Evolutionary conservation across 23 red algal species (phyloP), one percentile per base, ranked within the genome.

Genomic region (Agarophyton chilense): DNA sequence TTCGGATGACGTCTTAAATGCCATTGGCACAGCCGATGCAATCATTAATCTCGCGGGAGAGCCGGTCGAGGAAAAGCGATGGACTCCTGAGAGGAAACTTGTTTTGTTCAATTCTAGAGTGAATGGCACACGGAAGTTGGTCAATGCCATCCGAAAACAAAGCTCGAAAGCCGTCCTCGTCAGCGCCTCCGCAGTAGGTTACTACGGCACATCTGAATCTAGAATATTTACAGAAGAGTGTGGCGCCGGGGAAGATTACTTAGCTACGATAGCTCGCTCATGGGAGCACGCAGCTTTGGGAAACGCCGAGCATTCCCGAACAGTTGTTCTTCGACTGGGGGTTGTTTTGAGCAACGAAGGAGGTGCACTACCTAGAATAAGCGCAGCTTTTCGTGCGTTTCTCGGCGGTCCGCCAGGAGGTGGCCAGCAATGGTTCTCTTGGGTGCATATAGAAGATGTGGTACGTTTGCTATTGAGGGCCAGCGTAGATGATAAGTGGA

Each of bases 21-120:
- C 89, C 4, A 55, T 92, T 9, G 41, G 52, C 26, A 26, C 21
- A 25, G 89, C 89, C 7, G 92, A 95, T 67, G 92, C 86, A 41
- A 79, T 98, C 32, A 70, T 98, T 41, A 98, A 98, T 65, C 84
- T 98, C 18, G 96, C 96, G 1, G 96, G 96, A 36, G 96, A 95
- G 44, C 96, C 96, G 21, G 50, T 98, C 12, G 87, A 92, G 29
- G 33, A 31, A 22, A 84, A 75, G 19, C 77, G 92, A 10, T 98
- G 96, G 96, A 95, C 96, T 6, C 44, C 58, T 12, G 17, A 25
- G 32, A 82, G 93, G 21, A 98, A 95, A 47, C 52, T 26, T 22
- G 50, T 62, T 25, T 52, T 98, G 24, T 57, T 64, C 47, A 41
- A 83, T 35, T 89, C 87, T 3, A 92, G 96, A 26, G 87, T 95